Conservation (phyloP, 2,329 filamentous ascomycete species). For the Tolypocladium pustulatum region DNA sequence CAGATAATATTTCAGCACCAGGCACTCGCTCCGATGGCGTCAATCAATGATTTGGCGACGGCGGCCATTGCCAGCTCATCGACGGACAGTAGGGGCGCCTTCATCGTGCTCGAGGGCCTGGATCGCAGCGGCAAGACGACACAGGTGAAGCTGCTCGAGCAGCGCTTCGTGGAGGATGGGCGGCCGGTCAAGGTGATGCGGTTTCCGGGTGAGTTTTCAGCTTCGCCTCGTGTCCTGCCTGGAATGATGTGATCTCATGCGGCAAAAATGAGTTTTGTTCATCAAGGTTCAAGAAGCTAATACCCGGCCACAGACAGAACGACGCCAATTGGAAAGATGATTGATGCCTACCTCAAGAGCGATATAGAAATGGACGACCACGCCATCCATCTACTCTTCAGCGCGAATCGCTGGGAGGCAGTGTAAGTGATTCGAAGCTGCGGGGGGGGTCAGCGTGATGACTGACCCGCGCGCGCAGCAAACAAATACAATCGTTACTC, state of each 20-base stretch:
- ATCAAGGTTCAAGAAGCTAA: neutral
- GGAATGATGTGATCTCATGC: no score
- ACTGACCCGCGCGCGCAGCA: constrained; percentile 20
- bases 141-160: constrained; percentile 63
- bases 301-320: constrained; percentile 52
- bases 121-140: constrained; percentile 90
- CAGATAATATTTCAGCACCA: neutral
- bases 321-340: constrained; percentile 79
- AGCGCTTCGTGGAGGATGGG: constrained; percentile 38
- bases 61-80: constrained; percentile 17
- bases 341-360: constrained; percentile 70
- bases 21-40: constrained; percentile 23
- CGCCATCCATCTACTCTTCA: constrained; percentile 81
- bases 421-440: constrained; percentile 27
- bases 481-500: constrained; percentile 43
- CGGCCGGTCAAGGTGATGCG: constrained; percentile 41
- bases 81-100: constrained; percentile 43
- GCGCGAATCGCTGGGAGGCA: constrained; percentile 81
- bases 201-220: constrained; percentile 40
- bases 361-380: constrained; percentile 71
- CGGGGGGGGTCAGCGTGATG: neutral
- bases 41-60: constrained; percentile 38
- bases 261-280: neutral
- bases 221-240: neutral
- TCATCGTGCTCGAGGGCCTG: constrained; percentile 80